Evolutionary conservation across 345 rosid species (phyloP), one percentile per base, ranked within the genome.

Genomic region (Corymbia maculata): DNA sequence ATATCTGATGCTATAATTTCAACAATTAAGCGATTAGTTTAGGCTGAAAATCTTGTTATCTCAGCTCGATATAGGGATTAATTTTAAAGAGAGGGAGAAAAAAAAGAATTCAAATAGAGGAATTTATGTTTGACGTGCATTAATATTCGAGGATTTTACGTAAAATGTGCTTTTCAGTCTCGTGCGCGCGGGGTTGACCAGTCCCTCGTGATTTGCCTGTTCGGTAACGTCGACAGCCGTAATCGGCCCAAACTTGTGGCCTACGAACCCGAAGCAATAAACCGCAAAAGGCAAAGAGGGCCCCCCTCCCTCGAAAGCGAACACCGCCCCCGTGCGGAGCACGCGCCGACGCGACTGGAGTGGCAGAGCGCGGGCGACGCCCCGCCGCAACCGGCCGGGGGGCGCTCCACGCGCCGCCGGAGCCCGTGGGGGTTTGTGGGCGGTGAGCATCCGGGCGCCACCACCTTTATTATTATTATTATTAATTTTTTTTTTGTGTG

Each of bases 11-110:
- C 0, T 1, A 36, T 36, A 1, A 19, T 36, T 5, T 19, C 11
- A 0, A 9, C 0, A 36, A 1, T 42, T 36, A 8, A 70, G 13
- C 22, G 1, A 5, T 36, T 2, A 2, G 4, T 19, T 75, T 1
- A 1, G 2, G 4, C 9, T 8, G 8, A 9, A 36, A 36, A 19
- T 19, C 4, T 8, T 0, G 1, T 36, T 9, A 17, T 70, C 2
- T 17, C 0, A 7, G 19, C 13, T 36, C 0, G 26, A 70, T 9
- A 9, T 17, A 32, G 2, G 2, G 16, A 16, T 70, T 17, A 70
- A 32, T 70, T 9, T 70, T 17, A 16, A 7, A 5, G 66, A 1
- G 30, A 24, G 66, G 24, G 1, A 11, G 10, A 24, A 17, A 10
- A 1, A 21, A 36, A 17, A 30, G 4, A 4, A 42, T 14, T 42